These are phyloP conservation scores for Sanghuangporus baumii DNA, from an alignment of 1,284 basidiomycete species.

Conservation along the genomic window DNA sequence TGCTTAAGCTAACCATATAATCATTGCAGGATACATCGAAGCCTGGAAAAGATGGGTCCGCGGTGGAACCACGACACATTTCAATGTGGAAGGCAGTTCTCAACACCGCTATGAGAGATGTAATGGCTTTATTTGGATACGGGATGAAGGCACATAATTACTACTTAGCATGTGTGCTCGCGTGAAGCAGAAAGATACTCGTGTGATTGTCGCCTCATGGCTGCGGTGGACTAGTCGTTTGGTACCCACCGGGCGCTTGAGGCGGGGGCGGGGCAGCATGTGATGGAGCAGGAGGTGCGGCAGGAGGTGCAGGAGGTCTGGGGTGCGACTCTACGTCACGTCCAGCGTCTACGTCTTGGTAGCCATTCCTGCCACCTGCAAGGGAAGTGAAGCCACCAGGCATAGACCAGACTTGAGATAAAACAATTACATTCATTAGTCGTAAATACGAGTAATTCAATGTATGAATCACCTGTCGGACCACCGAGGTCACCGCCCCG, in stretches of 20 bases:
- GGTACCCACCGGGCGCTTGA: constrained; percentile 16
- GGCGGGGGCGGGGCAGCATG: neutral
- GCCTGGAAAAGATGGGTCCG: constrained; percentile 54
- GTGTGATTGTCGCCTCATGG: neutral
- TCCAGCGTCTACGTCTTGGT: constrained; percentile 71
- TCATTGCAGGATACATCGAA: constrained; percentile 29
- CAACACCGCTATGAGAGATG: constrained; percentile 29
- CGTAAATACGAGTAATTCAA: constrained; percentile 7
- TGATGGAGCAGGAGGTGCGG: neutral
- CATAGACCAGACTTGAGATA: constrained; percentile 74
- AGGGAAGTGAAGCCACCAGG: constrained; percentile 64
- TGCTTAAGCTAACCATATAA: neutral
- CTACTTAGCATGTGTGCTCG: neutral
- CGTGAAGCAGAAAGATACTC: neutral
- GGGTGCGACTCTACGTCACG: constrained; percentile 23
- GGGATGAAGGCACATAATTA: constrained; percentile 29
- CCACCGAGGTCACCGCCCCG: constrained; percentile 49
- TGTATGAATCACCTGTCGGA: constrained; percentile 48
- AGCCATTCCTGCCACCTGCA: constrained; percentile 49
- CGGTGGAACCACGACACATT: constrained; percentile 39
- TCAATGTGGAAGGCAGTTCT: constrained; percentile 30
- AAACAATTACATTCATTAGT: neutral
- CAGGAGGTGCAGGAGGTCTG: constrained; percentile 11
- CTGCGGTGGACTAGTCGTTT: neutral
- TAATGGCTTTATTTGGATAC: constrained; percentile 37